Conservation (phyloP, 1,284 basidiomycete species). For the Erythrobasidium hasegawianum region DNA sequence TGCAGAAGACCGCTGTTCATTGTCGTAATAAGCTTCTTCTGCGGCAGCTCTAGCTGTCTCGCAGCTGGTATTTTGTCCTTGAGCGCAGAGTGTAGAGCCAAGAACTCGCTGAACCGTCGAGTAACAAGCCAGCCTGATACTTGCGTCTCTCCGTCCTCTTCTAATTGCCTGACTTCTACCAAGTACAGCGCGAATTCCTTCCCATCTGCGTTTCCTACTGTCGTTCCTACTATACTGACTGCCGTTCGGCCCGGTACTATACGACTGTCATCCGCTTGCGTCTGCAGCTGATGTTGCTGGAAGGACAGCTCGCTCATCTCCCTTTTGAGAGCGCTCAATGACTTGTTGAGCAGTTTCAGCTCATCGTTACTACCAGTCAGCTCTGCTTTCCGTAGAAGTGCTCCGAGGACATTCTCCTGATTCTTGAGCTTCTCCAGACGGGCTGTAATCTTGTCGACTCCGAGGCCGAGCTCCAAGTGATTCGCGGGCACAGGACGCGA, state of each 20-base stretch:
- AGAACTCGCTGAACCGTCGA: conserved; percentile 89
- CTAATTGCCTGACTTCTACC: conserved; percentile 83
- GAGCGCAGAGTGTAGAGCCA: conserved; percentile 77
- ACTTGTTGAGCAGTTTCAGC: conserved; percentile 72
- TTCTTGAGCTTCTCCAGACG: conserved; percentile 71
- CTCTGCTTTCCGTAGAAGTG: conserved; percentile 87
- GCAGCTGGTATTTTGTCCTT: conserved; percentile 67
- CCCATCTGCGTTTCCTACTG: conserved; percentile 68
- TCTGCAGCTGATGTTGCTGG: conserved; percentile 84
- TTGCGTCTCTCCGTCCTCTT: conserved; percentile 63
- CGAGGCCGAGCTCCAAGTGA: conserved; percentile 75
- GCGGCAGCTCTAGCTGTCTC: conserved; percentile 74
- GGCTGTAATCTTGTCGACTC: conserved; percentile 69
- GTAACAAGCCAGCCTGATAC: conserved; percentile 85
- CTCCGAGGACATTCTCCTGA: conserved; percentile 77
- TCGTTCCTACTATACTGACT: conserved; percentile 67
- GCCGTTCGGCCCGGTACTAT: conserved; percentile 73
- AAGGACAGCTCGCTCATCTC: conserved; percentile 80
- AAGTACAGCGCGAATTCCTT: conserved; percentile 86
- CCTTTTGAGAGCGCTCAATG: conserved; percentile 71
- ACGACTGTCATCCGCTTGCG: conserved; percentile 79
- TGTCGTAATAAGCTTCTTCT: conserved; percentile 79
- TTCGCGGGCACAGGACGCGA: conserved; percentile 63
- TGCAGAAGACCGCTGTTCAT: conserved; percentile 78
- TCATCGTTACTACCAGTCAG: conserved; percentile 84